Evolutionary conservation across 1,284 basidiomycete species (phyloP).

Genomic region (Ustilago xerochloae): DNA sequence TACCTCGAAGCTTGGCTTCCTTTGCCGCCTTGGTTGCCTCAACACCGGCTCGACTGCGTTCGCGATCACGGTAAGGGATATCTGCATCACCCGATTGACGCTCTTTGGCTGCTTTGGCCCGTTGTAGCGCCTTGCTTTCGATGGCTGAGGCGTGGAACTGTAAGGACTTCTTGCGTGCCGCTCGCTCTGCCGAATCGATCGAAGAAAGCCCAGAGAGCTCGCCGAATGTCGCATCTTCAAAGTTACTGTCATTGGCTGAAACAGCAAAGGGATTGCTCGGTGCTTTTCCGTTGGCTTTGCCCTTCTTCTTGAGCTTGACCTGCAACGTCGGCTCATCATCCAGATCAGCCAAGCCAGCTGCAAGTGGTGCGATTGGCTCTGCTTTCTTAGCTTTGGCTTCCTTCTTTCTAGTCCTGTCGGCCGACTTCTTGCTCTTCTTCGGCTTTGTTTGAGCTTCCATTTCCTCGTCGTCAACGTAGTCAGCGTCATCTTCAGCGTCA

Average conservation of each 20-base stretch:
- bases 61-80: constrained; percentile 66
- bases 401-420: constrained; percentile 22
- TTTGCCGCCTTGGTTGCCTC: constrained; percentile 58
- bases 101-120: constrained; percentile 47
- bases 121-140: constrained; percentile 42
- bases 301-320: constrained; percentile 45
- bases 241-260: constrained; percentile 13
- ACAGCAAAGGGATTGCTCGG: constrained; percentile 39
- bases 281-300: background rate
- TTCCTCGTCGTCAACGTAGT: constrained; percentile 8
- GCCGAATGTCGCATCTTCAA: constrained; percentile 54
- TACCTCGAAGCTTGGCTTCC: constrained; percentile 40
- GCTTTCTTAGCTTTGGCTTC: constrained; percentile 24
- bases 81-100: constrained; percentile 64
- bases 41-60: constrained; percentile 60
- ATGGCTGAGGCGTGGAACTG: constrained; percentile 64
- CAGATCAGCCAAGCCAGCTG: constrained; percentile 45
- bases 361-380: constrained; percentile 43
- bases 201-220: constrained; percentile 58
- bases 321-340: constrained; percentile 40
- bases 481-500: constrained; percentile 11
- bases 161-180: constrained; percentile 51
- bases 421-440: constrained; percentile 23
- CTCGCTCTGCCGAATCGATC: constrained; percentile 60
- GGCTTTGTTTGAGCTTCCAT: background rate